phyloP scores from a whole-genome alignment of 441 rosid genomes.

The Isatis lusitanica region DNA sequence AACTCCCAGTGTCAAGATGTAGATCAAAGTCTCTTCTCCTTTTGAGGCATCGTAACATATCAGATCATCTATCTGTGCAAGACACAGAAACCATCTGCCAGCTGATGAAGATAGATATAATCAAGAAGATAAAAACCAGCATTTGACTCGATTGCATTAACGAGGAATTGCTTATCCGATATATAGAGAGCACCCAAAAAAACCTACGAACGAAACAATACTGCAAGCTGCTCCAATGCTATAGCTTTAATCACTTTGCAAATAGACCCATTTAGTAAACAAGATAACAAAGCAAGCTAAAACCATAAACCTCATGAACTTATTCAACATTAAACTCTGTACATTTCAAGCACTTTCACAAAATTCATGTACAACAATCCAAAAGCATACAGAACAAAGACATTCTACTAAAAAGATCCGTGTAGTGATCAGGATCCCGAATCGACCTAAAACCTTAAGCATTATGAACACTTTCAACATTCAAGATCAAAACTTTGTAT shows the following conservation, averaged over 20 bases:
- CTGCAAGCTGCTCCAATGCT: not conserved
- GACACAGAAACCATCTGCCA: slow-evolving; percentile 9
- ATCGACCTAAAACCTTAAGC: too few relatives aligned
- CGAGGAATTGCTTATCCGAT: too few relatives aligned
- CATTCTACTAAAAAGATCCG: too few relatives aligned
- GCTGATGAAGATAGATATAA: slow-evolving; percentile 18
- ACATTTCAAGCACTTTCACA: not conserved
- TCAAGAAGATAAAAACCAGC: not conserved
- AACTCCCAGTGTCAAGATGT: slow-evolving; percentile 87
- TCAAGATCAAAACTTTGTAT: too few relatives aligned
- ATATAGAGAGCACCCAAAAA: not conserved
- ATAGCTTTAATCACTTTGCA: not conserved
- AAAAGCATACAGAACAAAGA: not conserved
- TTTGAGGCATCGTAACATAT: slow-evolving; percentile 63
- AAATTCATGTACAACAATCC: not conserved
- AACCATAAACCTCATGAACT: not conserved
- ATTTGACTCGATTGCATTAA: not conserved
- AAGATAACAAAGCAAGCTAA: not conserved
- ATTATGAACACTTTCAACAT: too few relatives aligned
- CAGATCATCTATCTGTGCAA: slow-evolving; percentile 74
- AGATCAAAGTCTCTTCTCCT: slow-evolving; percentile 74
- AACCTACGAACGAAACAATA: not conserved
- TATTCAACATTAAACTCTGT: not conserved
- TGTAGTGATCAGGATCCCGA: too few relatives aligned
- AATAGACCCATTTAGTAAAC: not conserved